Percentiles rank a stretch among this genome's conserved stretches.
Conservation (phyloP, 352 stramenopile genomes). For the Proteromonas lacertae region DNA sequence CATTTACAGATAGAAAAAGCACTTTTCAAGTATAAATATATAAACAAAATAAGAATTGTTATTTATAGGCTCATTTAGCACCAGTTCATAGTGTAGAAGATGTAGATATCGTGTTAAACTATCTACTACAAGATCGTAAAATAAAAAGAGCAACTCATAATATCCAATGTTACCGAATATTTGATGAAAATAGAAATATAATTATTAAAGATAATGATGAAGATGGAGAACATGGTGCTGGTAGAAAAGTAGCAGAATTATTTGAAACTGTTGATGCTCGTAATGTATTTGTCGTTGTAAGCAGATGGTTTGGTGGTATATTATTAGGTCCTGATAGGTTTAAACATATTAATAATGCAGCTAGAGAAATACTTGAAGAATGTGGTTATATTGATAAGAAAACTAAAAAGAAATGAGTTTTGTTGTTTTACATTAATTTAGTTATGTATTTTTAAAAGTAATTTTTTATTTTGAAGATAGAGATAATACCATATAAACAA, state of each 20-base stretch:
- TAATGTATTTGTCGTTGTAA: constrained; percentile 9
- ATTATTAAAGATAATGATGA: too few species aligned
- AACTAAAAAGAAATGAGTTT: too few species aligned
- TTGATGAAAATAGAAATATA: too few species aligned
- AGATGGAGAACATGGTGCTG: not conserved
- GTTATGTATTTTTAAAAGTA: too few species aligned
- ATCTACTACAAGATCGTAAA: too few species aligned
- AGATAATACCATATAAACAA: too few species aligned
- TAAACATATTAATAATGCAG: constrained; percentile 2
- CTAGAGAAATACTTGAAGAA: constrained; percentile 2
- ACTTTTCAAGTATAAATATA: constrained; percentile 8
- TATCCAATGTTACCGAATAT: constrained; percentile 5
- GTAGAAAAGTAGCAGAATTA: not conserved
- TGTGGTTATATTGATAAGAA: not conserved
- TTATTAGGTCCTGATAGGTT: constrained; percentile 2
- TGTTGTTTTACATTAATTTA: too few species aligned
- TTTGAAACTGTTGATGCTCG: too few species aligned
- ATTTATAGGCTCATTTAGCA: not conserved
- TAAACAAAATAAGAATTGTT: too few species aligned
- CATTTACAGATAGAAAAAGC: constrained; percentile 6
- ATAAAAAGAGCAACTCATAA: constrained; percentile 10
- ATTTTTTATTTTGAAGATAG: too few species aligned
- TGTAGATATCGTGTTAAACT: constrained; percentile 2
- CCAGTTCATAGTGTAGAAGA: not conserved
- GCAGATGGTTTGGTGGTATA: constrained; percentile 6